phyloP scores from a whole-genome alignment of 2,329 filamentous ascomycete species.

The Lachnellula subtilissima region DNA sequence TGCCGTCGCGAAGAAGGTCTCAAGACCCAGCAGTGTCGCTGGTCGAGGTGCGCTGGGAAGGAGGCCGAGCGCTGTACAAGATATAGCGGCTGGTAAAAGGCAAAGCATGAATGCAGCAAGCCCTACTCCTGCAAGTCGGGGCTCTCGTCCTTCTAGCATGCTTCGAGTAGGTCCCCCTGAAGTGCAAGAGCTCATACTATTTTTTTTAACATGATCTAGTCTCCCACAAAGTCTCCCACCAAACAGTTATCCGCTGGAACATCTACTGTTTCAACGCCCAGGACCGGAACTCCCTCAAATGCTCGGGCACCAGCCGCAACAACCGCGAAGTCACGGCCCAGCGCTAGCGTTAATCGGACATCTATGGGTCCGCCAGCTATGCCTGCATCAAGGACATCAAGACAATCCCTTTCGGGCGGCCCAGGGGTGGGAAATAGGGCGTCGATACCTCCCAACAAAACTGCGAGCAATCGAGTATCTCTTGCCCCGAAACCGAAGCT shows the following conservation, averaged over 20 bases:
- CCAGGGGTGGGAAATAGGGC: constrained; percentile 30
- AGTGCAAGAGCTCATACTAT: neutral
- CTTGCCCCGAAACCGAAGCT: constrained; percentile 26
- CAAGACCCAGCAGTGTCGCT: constrained; percentile 43
- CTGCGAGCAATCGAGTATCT: constrained; percentile 16
- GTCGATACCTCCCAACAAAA: constrained; percentile 16
- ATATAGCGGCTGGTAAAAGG: constrained; percentile 54
- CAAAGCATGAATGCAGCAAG: constrained; percentile 69
- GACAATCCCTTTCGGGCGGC: constrained; percentile 36
- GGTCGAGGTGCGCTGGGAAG: constrained; percentile 27
- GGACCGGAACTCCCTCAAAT: constrained; percentile 61
- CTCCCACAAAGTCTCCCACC: constrained; percentile 73
- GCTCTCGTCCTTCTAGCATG: constrained; percentile 50
- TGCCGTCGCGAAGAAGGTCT: constrained; percentile 26
- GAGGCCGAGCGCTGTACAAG: constrained; percentile 42
- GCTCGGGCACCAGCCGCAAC: constrained; percentile 37
- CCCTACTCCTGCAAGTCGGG: constrained; percentile 63
- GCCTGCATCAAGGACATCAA: constrained; percentile 32
- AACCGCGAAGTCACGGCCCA: constrained; percentile 48
- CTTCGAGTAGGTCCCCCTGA: constrained; percentile 43
- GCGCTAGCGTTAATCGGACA: constrained; percentile 49
- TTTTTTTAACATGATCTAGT: constrained; percentile 41
- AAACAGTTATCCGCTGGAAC: constrained; percentile 59
- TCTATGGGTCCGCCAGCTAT: constrained; percentile 62
- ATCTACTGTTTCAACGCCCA: constrained; percentile 54